A percentile compares a stretch with the other conserved stretches of the same genome.
phyloP scores from a whole-genome alignment of 371 early-diverging fungal genomes.

The Gilbertella persicaria region DNA sequence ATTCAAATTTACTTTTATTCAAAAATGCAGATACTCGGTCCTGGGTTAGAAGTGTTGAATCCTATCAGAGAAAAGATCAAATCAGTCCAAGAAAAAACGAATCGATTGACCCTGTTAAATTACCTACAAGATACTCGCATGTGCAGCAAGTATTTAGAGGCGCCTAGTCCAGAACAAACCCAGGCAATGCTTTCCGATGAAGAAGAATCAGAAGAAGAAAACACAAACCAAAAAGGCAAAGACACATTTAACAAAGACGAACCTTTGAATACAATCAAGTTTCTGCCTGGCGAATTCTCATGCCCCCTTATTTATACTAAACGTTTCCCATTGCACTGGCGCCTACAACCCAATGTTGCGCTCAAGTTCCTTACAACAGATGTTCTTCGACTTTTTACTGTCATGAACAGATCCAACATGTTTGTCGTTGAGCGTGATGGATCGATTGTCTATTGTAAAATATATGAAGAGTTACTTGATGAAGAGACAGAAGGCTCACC shows the following conservation, averaged over 20 bases:
- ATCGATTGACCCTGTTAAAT: constrained; percentile 63
- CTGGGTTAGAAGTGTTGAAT: constrained; percentile 50
- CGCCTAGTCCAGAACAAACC: constrained; percentile 32
- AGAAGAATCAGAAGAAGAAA: constrained; percentile 49
- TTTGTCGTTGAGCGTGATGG: constrained; percentile 66
- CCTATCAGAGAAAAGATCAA: constrained; percentile 55
- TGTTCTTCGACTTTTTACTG: constrained; percentile 62
- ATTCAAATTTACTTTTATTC: constrained; percentile 74
- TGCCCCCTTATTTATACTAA: constrained; percentile 68
- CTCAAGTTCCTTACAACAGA: constrained; percentile 59
- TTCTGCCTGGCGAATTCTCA: constrained; percentile 68
- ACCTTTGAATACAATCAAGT: constrained; percentile 11
- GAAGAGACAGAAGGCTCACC: constrained; percentile 12
- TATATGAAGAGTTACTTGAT: constrained; percentile 30
- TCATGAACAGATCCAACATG: constrained; percentile 74
- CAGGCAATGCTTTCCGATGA: constrained; percentile 27
- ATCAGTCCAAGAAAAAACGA: constrained; percentile 65
- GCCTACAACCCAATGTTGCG: constrained; percentile 69
- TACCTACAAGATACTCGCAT: constrained; percentile 66
- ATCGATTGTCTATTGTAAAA: constrained; percentile 55
- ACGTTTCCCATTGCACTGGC: constrained; percentile 77
- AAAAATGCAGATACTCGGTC: constrained; percentile 47
- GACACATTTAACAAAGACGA: constrained; percentile 6
- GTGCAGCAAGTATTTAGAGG: constrained; percentile 74
- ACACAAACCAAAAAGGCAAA: constrained; percentile 24